Conservation (phyloP, 2,329 filamentous ascomycete genomes). For the Fusarium tjaetaba region DNA sequence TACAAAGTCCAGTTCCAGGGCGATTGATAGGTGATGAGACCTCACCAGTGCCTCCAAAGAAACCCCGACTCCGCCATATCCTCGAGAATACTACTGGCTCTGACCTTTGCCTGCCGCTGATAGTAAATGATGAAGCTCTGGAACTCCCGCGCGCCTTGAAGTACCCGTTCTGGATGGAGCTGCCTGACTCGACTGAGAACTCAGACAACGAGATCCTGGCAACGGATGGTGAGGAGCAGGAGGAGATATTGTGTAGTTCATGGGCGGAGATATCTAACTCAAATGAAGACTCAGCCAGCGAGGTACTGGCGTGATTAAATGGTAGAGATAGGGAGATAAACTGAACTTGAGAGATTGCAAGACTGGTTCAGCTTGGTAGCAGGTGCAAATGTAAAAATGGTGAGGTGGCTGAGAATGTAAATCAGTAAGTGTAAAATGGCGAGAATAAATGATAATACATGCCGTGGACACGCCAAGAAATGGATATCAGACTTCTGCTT, state of each 20-base stretch:
- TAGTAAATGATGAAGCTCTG: neutral
- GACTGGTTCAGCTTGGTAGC: no score
- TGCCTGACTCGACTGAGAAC: neutral
- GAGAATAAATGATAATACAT: neutral
- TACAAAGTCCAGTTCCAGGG: neutral
- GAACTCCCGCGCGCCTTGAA: accelerated
- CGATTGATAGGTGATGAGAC: neutral
- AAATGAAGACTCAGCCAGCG: neutral
- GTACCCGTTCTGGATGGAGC: neutral
- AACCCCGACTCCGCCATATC: accelerated
- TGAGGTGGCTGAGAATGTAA: neutral
- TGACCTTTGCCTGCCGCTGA: accelerated
- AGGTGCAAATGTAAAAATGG: neutral
- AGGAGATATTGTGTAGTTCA: neutral
- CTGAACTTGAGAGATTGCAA: neutral
- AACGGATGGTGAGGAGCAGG: neutral
- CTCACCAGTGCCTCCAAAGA: neutral
- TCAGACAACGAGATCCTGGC: neutral
- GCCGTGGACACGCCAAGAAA: neutral
- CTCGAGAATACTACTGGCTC: accelerated
- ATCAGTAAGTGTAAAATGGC: neutral
- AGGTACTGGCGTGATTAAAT: neutral
- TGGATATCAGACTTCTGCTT: accelerated
- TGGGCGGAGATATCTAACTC: neutral
- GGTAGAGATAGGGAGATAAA: neutral